Evolutionary conservation across 2,329 filamentous ascomycete species (phyloP), one percentile per base, ranked within the genome.

Genomic region (Byssoonygena ceratinophila): DNA sequence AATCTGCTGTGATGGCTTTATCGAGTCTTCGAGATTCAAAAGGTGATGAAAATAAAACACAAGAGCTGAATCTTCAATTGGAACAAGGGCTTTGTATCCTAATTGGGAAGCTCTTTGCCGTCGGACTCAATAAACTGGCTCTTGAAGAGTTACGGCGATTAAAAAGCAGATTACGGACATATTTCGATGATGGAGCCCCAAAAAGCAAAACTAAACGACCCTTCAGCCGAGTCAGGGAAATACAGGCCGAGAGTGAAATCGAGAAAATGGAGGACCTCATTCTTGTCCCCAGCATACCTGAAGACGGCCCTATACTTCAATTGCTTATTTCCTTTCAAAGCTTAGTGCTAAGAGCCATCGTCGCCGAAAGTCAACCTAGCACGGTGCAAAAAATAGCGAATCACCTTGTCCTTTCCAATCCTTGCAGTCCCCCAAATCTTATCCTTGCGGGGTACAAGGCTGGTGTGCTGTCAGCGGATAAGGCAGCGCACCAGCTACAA

Each of bases 401-500:
- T 12, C 54, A 63, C n/a, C 53, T 74, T 39, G 60, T 65, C 49
- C 44, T 67, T 5, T 61, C 64, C 1, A 65, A 66, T 20, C 55
- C 58, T 20, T 66, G 66, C 51, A 71, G 69, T 47, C 71, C 71
- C 23, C 65, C 64, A 3, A 66, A 64, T 40, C 56, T 73, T 1
- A 71, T 73, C 36, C 31, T 66, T 46, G 59, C 60, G 18, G 71
- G 70, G 2, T 49, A 68, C 12, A 62, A 71, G n/a, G 57, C 61
- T 2, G 64, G 66, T 4, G 58, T 54, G n/a, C 51, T 73, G 4
- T 53, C 62, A 2, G 61, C 60, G 23, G 69, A 71, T 34, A 71
- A 71, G 53, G 68, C 68, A 23, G 69, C 69, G 11, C 57, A 68
- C 18, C 71, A 75, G 54, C 60, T 75, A n/a, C 69, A 73, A 52